Evolutionary conservation across 495 filamentous ascomycete genomes (phyloP), one percentile per base, ranked within the genome.

Genomic region (Neurospora discreta): DNA sequence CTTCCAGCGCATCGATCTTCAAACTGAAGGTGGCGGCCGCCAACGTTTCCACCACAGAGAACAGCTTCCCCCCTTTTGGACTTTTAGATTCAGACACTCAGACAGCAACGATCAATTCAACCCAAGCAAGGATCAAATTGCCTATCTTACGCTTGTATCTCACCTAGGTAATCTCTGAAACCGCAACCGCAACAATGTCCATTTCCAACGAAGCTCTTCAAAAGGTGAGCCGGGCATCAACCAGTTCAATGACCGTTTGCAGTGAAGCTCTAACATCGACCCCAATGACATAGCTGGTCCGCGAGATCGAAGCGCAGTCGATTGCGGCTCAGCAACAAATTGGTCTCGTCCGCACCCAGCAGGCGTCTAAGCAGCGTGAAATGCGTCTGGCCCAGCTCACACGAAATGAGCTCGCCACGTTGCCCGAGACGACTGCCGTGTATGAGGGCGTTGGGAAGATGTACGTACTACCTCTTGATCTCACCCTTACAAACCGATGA

Each of bases 401-500:
- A 39, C 88, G 89, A 10, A 92, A 86, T 71, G 95, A 99, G 81
- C 84, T 98, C 68, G 86, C 88, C 39, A 84, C 89, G 10, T 79
- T 99, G 73, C 91, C 95, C n/a, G 83, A 86, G 43, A 87, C 90
- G 44, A 97, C 94, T 1, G 89, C 88, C 23, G 89, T 97, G 11
- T 99, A 98, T 75, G 95, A 98, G 80, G 95, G 95, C 3, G 91
- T 98, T 6, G 95, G 95, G 30, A 98, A 97, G 84, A 98, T 99
- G 95, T 97, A 80, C 79, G 91, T 81, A 33, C 38, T 71, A 39
- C 10, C 42, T 43, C 46, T 43, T 40, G 41, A 15, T 39, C 69
- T 39, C 38, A 40, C 42, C 52, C 20, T 68, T 36, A 18, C 60
- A 42, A 44, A 30, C 11, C 69, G 71, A 68, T 71, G 77, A 71